phyloP scores from a whole-genome alignment of 2,329 filamentous ascomycete species.

The Arthroderma sp. region DNA sequence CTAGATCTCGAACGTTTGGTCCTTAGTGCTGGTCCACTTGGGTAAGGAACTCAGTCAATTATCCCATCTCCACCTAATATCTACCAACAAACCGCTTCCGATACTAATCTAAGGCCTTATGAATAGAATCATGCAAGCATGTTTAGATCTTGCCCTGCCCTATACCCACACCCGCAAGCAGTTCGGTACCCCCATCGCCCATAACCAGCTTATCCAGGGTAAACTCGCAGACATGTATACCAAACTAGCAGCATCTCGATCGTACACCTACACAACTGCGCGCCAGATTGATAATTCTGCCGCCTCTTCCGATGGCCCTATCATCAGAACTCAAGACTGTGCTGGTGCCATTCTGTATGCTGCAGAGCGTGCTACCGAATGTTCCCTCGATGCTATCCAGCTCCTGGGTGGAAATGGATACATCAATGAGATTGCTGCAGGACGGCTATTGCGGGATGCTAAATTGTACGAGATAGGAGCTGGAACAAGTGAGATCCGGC shows the following conservation, averaged over 20 bases:
- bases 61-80: neutral
- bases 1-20: constrained; percentile 89
- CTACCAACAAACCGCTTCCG: neutral
- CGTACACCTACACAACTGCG: constrained; percentile 80
- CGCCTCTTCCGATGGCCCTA: constrained; percentile 9
- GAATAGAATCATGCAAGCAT: constrained; percentile 71
- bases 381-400: constrained; percentile 48
- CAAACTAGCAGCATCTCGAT: constrained; percentile 67
- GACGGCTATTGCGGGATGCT: constrained; percentile 63
- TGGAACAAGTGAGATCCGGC: constrained; percentile 82
- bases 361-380: constrained; percentile 76
- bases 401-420: constrained; percentile 92
- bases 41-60: constrained; percentile 28
- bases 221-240: constrained; percentile 97
- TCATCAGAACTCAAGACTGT: constrained; percentile 77
- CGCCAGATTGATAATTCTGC: constrained; percentile 63
- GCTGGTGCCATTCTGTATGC: constrained; percentile 89
- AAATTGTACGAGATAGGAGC: constrained; percentile 94
- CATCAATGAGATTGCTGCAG: constrained; percentile 86
- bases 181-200: constrained; percentile 73
- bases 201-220: constrained; percentile 87
- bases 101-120: neutral
- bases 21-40: constrained; percentile 76
- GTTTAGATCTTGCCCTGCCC: constrained; percentile 71
- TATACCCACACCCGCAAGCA: constrained; percentile 83